phyloP scores from a whole-genome alignment of 2,329 filamentous ascomycete genomes.

The Stemphylium lycopersici region DNA sequence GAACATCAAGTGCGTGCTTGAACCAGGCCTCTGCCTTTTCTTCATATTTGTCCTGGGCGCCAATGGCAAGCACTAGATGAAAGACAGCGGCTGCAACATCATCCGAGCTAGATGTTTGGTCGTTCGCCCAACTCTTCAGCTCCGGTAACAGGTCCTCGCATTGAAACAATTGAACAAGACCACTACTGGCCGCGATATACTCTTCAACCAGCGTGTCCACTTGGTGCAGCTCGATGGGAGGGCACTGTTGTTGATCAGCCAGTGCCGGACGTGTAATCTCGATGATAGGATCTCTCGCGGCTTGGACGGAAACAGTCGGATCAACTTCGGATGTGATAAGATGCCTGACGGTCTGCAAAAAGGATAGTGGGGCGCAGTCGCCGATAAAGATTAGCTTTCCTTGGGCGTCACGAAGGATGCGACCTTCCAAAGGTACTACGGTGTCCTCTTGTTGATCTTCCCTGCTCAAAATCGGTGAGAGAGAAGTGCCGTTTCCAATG shows the following conservation, averaged over 20 bases:
- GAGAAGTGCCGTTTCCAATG: slow-evolving; percentile 14
- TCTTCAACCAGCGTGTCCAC: slow-evolving; percentile 51
- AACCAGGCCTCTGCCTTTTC: slow-evolving; percentile 56
- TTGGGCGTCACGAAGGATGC: slow-evolving; percentile 59
- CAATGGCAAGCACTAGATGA: slow-evolving; percentile 59
- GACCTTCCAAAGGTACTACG: slow-evolving; percentile 51
- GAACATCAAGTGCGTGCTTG: slow-evolving; percentile 52
- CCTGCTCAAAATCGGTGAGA: slow-evolving; percentile 33
- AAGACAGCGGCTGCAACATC: slow-evolving; percentile 57
- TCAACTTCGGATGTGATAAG: slow-evolving; percentile 52
- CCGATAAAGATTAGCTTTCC: slow-evolving; percentile 62
- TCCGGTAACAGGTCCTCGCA: slow-evolving; percentile 40
- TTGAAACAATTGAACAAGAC: slow-evolving; percentile 58
- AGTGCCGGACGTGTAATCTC: slow-evolving; percentile 37
- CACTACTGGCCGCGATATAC: slow-evolving; percentile 56
- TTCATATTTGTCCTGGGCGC: slow-evolving; percentile 53
- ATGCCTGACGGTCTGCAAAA: slow-evolving; percentile 59
- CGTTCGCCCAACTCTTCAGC: slow-evolving; percentile 35
- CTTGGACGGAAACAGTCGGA: slow-evolving; percentile 29
- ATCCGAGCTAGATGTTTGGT: slow-evolving; percentile 29
- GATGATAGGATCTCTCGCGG: slow-evolving; percentile 39
- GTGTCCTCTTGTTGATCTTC: slow-evolving; percentile 50
- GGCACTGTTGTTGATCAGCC: slow-evolving; percentile 22
- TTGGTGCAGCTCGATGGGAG: slow-evolving; percentile 44
- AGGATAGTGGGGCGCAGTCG: slow-evolving; percentile 60